Conservation (phyloP, 805 yeast genomes). For the Wickerhamiella spandovensis region DNA sequence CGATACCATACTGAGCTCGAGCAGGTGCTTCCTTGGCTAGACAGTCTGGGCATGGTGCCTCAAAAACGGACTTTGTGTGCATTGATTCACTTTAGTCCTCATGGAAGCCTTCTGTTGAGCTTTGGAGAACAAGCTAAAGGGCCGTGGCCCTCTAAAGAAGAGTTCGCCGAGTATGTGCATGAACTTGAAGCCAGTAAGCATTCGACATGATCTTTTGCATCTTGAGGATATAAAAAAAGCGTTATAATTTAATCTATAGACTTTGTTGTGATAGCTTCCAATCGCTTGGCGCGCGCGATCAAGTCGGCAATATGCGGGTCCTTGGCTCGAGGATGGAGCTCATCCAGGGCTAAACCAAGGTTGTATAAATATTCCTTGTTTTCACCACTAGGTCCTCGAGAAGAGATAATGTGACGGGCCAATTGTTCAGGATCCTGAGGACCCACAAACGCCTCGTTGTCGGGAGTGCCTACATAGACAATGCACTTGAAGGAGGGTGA, state of each 20-base stretch:
- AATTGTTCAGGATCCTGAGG: slow-evolving; percentile 52
- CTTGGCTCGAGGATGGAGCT: slow-evolving; percentile 25
- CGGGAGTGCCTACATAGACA: slow-evolving; percentile 74
- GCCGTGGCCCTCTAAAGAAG: slow-evolving; percentile 18
- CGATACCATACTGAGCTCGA: slow-evolving; percentile 37
- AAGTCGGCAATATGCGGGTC: slow-evolving; percentile 34
- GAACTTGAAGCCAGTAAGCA: neutral
- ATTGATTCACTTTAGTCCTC: slow-evolving; percentile 25
- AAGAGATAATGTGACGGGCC: slow-evolving; percentile 42
- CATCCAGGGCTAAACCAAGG: slow-evolving; percentile 37
- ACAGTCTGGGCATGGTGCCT: slow-evolving; percentile 33
- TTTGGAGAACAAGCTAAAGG: slow-evolving; percentile 19
- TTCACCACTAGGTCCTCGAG: slow-evolving; percentile 70
- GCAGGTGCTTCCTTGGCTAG: slow-evolving; percentile 43
- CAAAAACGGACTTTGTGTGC: slow-evolving; percentile 28
- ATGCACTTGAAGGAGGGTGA: slow-evolving; percentile 34
- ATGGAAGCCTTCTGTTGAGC: slow-evolving; percentile 18
- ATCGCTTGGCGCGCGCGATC: slow-evolving; percentile 21
- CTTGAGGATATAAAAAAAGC: too few relatives aligned
- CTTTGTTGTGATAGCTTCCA: slow-evolving; percentile 3
- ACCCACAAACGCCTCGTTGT: slow-evolving; percentile 73
- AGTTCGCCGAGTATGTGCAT: neutral
- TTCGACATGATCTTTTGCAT: too few relatives aligned
- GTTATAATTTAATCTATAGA: neutral
- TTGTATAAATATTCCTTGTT: slow-evolving; percentile 57